Evolutionary conservation across 1,284 basidiomycete genomes (phyloP), one percentile per base, ranked within the genome.

Genomic region (Leccinum insolens): DNA sequence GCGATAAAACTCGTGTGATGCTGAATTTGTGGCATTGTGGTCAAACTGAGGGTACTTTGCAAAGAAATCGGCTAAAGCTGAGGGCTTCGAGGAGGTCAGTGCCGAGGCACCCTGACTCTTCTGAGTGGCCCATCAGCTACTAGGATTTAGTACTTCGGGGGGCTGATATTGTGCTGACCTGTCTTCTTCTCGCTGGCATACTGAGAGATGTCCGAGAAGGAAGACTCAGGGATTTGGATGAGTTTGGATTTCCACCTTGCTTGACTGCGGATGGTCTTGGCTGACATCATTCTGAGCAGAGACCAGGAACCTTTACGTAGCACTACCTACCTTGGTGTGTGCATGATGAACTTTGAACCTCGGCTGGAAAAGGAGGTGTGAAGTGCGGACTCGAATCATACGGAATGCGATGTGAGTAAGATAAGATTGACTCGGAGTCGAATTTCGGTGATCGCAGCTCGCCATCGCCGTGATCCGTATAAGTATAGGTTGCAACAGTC

Each of bases 281-380:
- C 62, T 63, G 55, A 63, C 55, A 63, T 63, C 62, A 61, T 31
- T 63, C 62, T 59, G 22, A 62, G 41, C 28, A 52, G 5, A 28
- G 11, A 31, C n/a, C 22, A 25, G 22, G 22, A 25, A 25, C 25
- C 25, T 25, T 25, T 57, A 8, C 12, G 46, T n/a, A n/a, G 44
- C 4, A 25, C 52, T 12, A 3, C 20, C 49, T 22, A 52, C 49
- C 49, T 3, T 52, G n/a, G 49, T 20, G 5, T 11, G 22, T 57
- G 14, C 20, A 25, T 22, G 12, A 25, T 22, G 7, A 14, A 25
- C 20, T 25, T 57, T 57, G 52, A 57, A 57, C 22, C 12, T 57
- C 28, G 12, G 11, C 12, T 15, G 25, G 22, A 57, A 28, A 57
- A 57, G 55, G 55, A 57, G 55, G 25, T 25, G 20, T 14, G 52